Evolutionary conservation across 164 flowering plant genomes (phyloP).

Genomic region (Dillenia turbinata): DNA sequence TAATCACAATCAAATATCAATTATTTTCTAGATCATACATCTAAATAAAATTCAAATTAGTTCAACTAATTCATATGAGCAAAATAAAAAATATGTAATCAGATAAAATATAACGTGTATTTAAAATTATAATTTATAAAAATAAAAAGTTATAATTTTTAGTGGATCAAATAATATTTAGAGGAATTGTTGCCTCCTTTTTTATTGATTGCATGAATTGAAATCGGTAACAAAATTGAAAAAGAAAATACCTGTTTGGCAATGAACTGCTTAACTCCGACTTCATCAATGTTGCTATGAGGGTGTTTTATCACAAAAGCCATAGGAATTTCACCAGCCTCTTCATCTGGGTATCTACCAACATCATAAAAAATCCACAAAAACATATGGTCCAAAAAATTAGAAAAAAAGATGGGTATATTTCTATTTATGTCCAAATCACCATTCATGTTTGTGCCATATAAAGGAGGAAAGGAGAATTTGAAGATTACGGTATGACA

Average conservation of each 20-base stretch:
- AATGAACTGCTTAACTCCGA: slow-evolving; percentile 23
- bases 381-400: not conserved
- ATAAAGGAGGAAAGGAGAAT: not conserved
- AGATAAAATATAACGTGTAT: not conserved
- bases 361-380: not conserved
- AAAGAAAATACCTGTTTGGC: slow-evolving; percentile 22
- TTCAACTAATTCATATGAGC: not conserved
- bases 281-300: slow-evolving; percentile 18
- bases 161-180: not conserved
- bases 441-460: not conserved
- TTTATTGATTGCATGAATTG: too few relatives aligned
- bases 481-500: slow-evolving; percentile 43
- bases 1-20: not conserved
- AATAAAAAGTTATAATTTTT: not conserved
- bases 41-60: not conserved
- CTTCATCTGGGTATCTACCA: slow-evolving; percentile 19
- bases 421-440: not conserved
- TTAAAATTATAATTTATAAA: not conserved
- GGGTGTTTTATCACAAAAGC: slow-evolving; percentile 29
- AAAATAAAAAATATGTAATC: not conserved
- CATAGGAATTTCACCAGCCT: slow-evolving; percentile 39
- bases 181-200: too few relatives aligned
- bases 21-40: not conserved
- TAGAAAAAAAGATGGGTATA: not conserved
- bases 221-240: not conserved